These are phyloP conservation scores for Candida piceae DNA, from an alignment of 805 yeast genomes.

Conservation along the genomic window DNA sequence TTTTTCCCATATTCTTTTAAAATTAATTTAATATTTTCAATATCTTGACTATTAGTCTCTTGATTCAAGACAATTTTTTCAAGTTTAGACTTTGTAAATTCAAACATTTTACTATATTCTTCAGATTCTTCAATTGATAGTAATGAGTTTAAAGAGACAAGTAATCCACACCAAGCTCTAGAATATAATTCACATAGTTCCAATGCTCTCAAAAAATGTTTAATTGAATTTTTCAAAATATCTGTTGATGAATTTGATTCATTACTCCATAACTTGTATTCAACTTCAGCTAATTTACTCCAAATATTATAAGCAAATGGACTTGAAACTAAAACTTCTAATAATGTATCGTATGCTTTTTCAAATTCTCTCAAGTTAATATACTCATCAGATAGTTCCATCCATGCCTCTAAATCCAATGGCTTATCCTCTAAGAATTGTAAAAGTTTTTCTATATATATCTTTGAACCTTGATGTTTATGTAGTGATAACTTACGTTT, in stretches of 20 bases:
- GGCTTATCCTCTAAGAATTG: slow-evolving; percentile 62
- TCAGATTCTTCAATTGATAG: slow-evolving; percentile 3
- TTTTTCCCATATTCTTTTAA: too few relatives aligned
- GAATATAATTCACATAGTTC: slow-evolving; percentile 69
- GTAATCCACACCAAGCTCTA: slow-evolving; percentile 46
- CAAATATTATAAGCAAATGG: slow-evolving; percentile 69
- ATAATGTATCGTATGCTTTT: slow-evolving; percentile 59
- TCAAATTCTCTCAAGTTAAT: slow-evolving; percentile 53
- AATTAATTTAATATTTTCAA: too few relatives aligned
- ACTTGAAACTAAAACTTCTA: slow-evolving; percentile 62
- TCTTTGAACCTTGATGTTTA: slow-evolving; percentile 25
- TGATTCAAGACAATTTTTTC: too few relatives aligned
- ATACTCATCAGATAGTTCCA: slow-evolving; percentile 69
- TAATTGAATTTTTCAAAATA: slow-evolving; percentile 21
- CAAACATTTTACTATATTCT: too few relatives aligned
- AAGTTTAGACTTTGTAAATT: too few relatives aligned
- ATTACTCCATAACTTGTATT: slow-evolving; percentile 12
- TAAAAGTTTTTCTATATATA: slow-evolving; percentile 52
- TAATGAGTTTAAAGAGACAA: slow-evolving; percentile 13
- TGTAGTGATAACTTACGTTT: slow-evolving; percentile 17
- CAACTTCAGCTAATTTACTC: slow-evolving; percentile 59
- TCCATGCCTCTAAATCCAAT: slow-evolving; percentile 72
- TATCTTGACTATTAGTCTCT: too few relatives aligned
- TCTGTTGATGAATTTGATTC: slow-evolving; percentile 5
- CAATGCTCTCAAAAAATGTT: slow-evolving; percentile 62